These are phyloP conservation scores for Claviceps humidiphila DNA, from an alignment of 2,329 filamentous ascomycete genomes.

Conservation along the genomic window DNA sequence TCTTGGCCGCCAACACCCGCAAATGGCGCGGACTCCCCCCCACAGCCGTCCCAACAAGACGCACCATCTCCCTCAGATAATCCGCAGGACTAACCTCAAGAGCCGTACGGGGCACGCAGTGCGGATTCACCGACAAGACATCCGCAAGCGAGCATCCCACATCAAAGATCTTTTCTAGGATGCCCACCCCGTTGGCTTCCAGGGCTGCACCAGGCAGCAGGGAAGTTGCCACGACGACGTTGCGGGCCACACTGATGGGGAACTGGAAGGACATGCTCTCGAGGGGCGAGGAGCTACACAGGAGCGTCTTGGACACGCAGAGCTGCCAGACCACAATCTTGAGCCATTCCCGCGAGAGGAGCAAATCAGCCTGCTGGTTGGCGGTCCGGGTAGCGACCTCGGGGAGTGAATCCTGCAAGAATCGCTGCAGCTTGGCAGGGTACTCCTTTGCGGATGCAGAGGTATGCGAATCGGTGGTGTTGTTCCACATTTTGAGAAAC, in stretches of 20 bases:
- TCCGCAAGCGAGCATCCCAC: constrained; percentile 20
- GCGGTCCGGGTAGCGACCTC: constrained; percentile 7
- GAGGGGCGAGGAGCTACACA: constrained; percentile 7
- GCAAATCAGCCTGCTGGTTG: constrained; percentile 14
- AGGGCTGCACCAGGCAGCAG: constrained; percentile 14
- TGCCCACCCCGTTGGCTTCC: constrained; percentile 20
- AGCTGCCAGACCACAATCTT: constrained; percentile 16
- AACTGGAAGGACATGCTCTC: constrained; percentile 16
- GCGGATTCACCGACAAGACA: constrained; percentile 2
- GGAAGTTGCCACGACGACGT: constrained; percentile 12
- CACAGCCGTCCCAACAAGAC: background rate
- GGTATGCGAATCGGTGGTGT: constrained; percentile 1
- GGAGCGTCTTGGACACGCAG: constrained; percentile 12
- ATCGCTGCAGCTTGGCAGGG: constrained; percentile 5
- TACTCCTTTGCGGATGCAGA: constrained; percentile 1
- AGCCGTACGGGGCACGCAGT: constrained; percentile 1
- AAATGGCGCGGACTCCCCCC: constrained; percentile 1
- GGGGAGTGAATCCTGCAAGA: constrained; percentile 6
- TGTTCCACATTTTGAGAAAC: constrained; percentile 18
- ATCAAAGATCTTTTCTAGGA: constrained; percentile 22
- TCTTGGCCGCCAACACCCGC: constrained; percentile 1
- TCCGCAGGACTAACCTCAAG: constrained; percentile 1
- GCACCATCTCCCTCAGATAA: constrained; percentile 1
- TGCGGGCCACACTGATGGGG: constrained; percentile 13
- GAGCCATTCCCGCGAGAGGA: constrained; percentile 15